Base-by-base conservation (phyloP, 345 rosid species). In the Rubroshorea leprosula region DNA sequence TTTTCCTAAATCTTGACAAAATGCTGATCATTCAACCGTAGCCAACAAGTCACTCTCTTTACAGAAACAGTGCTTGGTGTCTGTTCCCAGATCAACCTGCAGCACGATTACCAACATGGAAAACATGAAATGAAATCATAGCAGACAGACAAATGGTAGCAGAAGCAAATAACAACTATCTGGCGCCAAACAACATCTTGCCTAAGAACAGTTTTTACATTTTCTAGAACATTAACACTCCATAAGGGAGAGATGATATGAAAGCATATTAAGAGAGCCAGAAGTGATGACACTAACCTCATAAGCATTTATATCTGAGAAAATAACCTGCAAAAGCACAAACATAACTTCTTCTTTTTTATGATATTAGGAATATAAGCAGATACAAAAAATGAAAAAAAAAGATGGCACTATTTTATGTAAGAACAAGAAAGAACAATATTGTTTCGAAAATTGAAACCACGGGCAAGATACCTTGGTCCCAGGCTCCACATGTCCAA, bases 231-330 rank as follows among this genome's bases (percentile, higher is more conserved):
- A n/a, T n/a, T n/a, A n/a, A n/a, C n/a, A n/a, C n/a, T n/a, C n/a
- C n/a, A n/a, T n/a, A n/a, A n/a, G n/a, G n/a, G n/a, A n/a, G n/a
- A n/a, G n/a, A n/a, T n/a, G n/a, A n/a, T n/a, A n/a, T n/a, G n/a
- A n/a, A n/a, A n/a, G n/a, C n/a, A n/a, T n/a, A n/a, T n/a, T n/a
- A n/a, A n/a, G n/a, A 35, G 12, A 35, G 12, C 12, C 6, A 35
- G 9, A 35, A 35, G 17, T 23, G 9, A n/a, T 20, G 5, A 63
- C 76, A 63, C 76, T 54, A 35, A 86, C 99, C 91, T 85, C 94
- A 23, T 85, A 82, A 0, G 97, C 96, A 62, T 78, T 87, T 49
- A 93, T 70, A 39, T 93, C 99, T 0, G 97, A 85, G 70, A 93
- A 83, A 56, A 89, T 81, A 72, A 93, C 99, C 97, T 87, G 78